Percentiles rank a stretch among this genome's conserved stretches.
Evolutionary conservation across 768 basidiomycete species (phyloP).

Genomic region (Clavaria fumosa): DNA sequence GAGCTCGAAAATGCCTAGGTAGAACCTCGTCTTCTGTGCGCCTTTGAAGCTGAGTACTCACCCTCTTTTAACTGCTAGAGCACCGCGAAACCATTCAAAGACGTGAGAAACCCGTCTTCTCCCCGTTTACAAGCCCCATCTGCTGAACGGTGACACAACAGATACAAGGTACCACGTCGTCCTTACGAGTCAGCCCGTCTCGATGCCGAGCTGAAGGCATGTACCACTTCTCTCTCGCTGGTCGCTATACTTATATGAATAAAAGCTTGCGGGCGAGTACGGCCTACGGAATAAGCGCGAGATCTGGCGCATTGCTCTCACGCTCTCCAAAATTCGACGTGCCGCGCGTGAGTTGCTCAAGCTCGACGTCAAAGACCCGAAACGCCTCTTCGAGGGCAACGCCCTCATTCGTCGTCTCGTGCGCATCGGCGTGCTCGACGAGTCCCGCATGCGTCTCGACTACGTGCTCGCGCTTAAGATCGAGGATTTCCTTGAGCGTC

Average conservation of each 20-base stretch:
- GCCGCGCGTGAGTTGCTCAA: conserved; percentile 99
- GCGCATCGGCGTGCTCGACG: conserved; percentile 99
- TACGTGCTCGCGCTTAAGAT: conserved; percentile 99
- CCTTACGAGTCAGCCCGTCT: conserved; percentile 96
- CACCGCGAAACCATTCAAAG: conserved; percentile 85
- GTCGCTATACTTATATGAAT: background rate
- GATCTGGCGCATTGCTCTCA: conserved; percentile 98
- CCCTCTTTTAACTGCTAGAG: conserved; percentile 34
- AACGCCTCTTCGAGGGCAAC: conserved; percentile 99
- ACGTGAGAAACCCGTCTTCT: too few species aligned
- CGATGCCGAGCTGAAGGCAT: conserved; percentile 97
- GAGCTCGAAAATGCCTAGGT: conserved; percentile 88
- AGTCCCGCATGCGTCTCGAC: conserved; percentile 98
- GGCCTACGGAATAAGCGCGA: conserved; percentile 99
- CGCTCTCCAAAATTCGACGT: conserved; percentile 99
- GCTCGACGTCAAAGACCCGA: conserved; percentile 98
- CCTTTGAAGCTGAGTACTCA: conserved; percentile 13
- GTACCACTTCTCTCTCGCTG: conserved; percentile 3
- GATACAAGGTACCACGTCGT: conserved; percentile 98
- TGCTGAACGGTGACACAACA: conserved; percentile 51
- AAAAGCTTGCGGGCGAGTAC: conserved; percentile 96
- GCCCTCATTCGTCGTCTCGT: conserved; percentile 92
- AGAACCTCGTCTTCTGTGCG: conserved; percentile 21
- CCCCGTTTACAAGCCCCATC: conserved; percentile 51
- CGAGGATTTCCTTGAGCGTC: conserved; percentile 99